Evolutionary conservation across 345 rosid genomes (phyloP).

Genomic region (Hirschfeldia incana): DNA sequence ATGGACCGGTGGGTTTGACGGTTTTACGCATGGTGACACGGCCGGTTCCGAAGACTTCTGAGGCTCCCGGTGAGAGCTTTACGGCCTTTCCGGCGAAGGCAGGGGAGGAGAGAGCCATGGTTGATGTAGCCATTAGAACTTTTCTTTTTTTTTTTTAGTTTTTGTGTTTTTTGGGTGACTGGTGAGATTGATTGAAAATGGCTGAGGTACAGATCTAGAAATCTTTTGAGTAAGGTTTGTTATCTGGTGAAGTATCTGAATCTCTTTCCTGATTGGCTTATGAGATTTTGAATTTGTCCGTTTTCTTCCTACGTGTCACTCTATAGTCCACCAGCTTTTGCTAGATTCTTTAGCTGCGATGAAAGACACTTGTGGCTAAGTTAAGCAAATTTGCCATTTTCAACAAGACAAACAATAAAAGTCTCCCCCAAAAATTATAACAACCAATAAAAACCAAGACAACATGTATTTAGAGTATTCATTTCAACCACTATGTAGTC

Average conservation of each 20-base stretch:
- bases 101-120: conserved; percentile 44
- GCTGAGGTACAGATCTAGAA: conserved; percentile 16
- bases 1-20: conserved; percentile 45
- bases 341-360: neutral
- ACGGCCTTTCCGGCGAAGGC: conserved; percentile 42
- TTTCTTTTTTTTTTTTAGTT: neutral
- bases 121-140: conserved; percentile 37
- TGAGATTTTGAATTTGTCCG: conserved; percentile 20
- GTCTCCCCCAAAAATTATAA: too few species aligned
- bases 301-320: conserved; percentile 26
- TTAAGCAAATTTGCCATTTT: neutral
- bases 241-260: conserved; percentile 32
- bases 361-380: conserved; percentile 13
- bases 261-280: conserved; percentile 32
- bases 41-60: conserved; percentile 37
- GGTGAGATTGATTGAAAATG: conserved; percentile 39
- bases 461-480: too few species aligned
- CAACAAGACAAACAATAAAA: too few species aligned
- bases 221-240: conserved; percentile 32
- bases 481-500: too few species aligned
- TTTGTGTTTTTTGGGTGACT: conserved; percentile 5
- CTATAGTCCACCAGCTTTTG: conserved; percentile 25
- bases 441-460: too few species aligned
- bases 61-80: conserved; percentile 33
- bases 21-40: conserved; percentile 45